Base-by-base conservation (phyloP, 768 basidiomycete species). In the Macrocybe gigantea region DNA sequence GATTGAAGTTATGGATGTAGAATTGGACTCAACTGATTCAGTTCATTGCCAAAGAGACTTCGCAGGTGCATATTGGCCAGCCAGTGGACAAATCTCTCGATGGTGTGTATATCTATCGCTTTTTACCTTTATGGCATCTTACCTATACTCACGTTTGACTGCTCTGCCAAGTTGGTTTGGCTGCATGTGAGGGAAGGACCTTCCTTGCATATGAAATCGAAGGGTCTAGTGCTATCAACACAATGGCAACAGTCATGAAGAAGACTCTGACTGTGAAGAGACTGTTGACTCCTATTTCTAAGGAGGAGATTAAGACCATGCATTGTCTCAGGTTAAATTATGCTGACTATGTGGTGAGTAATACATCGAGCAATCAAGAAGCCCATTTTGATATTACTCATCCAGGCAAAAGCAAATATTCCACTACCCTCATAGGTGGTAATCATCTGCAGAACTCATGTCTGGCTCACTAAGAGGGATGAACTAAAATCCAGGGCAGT, bases 251-350 rank as follows among this genome's bases (percentile, higher is more conserved):
- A 52, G 73, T 91, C n/a, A 79, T 84, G 10, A 68, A 67, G 49
- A 79, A 70, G 13, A 61, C 83, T 0, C 67, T 91, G 38, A 89
- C 87, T 3, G 87, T 89, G 36, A 78, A 82, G 60, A 70, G 77
- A 37, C 77, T 91, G 34, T 73, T 91, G n/a, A 68, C 80, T 3
- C 88, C 88, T 10, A 71, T 91, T 15, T 73, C 83, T 7, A 68
- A 75, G 36, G 78, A 83, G 51, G 72, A 88, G 58, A 71, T 89
- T 52, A 79, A 78, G 51, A 65, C 83, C 2, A 85, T 88, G 29
- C 77, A 89, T 8, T 89, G 87, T 63, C 65, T 91, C 8, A 89
- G 88, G 0, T 65, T 91, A 41, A 91, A 91, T 61, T 91, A 91
- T 59, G 75, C 76, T 12, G 88, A 90, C 56, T 87, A 91, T 67